These are phyloP conservation scores for Primulina huaijiensis DNA, from an alignment of 257 asterid species.

Conservation along the genomic window DNA sequence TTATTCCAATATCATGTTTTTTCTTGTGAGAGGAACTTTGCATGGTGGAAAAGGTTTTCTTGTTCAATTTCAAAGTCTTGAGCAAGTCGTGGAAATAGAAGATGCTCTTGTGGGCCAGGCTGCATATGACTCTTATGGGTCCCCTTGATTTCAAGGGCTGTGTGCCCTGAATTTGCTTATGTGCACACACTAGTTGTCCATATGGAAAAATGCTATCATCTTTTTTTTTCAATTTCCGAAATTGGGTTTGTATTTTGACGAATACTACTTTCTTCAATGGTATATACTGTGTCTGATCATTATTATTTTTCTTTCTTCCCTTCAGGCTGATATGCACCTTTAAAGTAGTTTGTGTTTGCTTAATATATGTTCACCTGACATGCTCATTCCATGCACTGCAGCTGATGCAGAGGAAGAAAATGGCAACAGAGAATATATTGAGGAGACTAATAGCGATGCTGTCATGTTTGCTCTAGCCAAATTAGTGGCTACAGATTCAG, in stretches of 20 bases:
- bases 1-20: neutral
- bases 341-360: constrained; percentile 3
- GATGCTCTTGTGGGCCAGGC: neutral
- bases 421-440: constrained; percentile 73
- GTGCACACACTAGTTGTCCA: neutral
- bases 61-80: too few species aligned
- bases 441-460: constrained; percentile 80
- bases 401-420: constrained; percentile 82
- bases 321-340: constrained; percentile 4
- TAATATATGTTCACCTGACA: constrained; percentile 8
- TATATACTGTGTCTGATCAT: constrained; percentile 15
- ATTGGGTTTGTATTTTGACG: neutral
- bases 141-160: neutral
- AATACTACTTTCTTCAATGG: constrained; percentile 2
- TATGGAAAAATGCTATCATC: neutral
- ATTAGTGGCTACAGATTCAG: constrained; percentile 70
- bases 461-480: constrained; percentile 76
- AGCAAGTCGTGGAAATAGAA: neutral
- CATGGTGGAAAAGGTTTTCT: neutral
- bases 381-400: constrained; percentile 31
- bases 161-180: neutral
- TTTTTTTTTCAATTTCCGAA: neutral
- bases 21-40: neutral
- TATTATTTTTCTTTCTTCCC: neutral
- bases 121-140: neutral